A percentile compares a stretch with the other conserved stretches of the same genome.
phyloP scores from a whole-genome alignment of 169 alveolate species.

The Cystoisospora suis region DNA sequence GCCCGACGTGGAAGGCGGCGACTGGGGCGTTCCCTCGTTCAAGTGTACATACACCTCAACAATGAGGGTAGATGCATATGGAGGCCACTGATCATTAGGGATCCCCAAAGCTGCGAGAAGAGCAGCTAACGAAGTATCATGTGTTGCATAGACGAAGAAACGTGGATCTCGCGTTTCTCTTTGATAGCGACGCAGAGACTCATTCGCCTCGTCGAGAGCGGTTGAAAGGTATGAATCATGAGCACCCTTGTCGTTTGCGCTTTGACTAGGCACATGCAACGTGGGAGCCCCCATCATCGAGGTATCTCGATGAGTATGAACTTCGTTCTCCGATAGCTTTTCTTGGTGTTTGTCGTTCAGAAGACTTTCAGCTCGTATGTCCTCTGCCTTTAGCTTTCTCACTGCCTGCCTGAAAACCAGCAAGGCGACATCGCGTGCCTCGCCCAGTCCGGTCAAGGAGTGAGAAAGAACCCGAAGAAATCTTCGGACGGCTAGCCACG shows the following conservation, averaged over 20 bases:
- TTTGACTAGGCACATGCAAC: no score
- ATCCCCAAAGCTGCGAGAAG: background rate
- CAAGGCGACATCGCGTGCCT: background rate
- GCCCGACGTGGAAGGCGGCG: background rate
- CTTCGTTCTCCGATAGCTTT: background rate
- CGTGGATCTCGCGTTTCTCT: background rate
- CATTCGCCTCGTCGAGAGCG: no score
- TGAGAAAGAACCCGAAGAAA: background rate
- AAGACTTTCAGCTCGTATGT: no score
- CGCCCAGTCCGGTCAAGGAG: background rate
- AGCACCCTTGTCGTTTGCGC: background rate
- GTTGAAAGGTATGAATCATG: no score
- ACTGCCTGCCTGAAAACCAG: background rate
- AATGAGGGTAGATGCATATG: background rate
- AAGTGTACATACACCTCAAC: background rate
- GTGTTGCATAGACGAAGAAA: background rate
- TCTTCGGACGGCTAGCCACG: background rate
- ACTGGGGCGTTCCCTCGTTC: background rate
- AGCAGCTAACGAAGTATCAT: background rate
- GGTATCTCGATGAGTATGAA: background rate
- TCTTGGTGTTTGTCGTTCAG: no score
- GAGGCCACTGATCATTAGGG: background rate
- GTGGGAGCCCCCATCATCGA: no score
- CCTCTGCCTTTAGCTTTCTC: background rate
- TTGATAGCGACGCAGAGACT: background rate